phyloP scores from a whole-genome alignment of 176 grass and related monocot species.

The Avena atlantica region DNA sequence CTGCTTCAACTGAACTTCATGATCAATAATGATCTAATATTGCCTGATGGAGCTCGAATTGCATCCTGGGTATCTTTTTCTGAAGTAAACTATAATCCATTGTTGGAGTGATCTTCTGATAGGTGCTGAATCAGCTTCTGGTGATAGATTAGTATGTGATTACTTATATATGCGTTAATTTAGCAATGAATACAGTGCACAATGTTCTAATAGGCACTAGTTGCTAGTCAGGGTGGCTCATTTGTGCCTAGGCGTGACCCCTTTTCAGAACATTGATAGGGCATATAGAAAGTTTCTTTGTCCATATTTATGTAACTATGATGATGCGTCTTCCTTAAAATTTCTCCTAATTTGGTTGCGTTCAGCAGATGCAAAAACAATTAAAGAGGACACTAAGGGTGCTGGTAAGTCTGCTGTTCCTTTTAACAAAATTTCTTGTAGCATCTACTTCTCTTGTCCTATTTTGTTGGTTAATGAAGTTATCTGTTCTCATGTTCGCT shows the following conservation, averaged over 20 bases:
- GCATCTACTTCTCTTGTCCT: neutral
- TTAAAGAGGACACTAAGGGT: conserved; percentile 73
- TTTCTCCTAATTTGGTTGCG: conserved; percentile 35
- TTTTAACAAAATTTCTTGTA: conserved; percentile 28
- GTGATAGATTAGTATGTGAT: neutral
- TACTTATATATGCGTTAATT: conserved; percentile 2
- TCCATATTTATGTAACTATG: neutral
- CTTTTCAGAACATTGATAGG: neutral
- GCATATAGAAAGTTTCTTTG: conserved; percentile 10
- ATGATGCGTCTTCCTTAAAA: conserved; percentile 20
- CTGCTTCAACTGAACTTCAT: conserved; percentile 17
- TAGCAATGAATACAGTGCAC: neutral
- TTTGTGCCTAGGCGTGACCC: neutral
- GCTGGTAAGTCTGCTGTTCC: conserved; percentile 40
- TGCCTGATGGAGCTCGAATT: conserved; percentile 3
- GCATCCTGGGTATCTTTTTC: conserved; percentile 12
- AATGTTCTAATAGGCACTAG: neutral
- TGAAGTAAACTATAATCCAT: conserved; percentile 20
- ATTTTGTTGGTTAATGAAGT: conserved; percentile 29
- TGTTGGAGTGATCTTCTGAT: conserved; percentile 30
- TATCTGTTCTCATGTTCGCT: neutral
- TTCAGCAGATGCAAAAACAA: conserved; percentile 64
- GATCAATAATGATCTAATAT: conserved; percentile 21
- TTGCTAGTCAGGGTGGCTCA: neutral
- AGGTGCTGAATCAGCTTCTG: conserved; percentile 23